Conservation (phyloP, 2,329 filamentous ascomycete species). For the Alternaria sp. region DNA sequence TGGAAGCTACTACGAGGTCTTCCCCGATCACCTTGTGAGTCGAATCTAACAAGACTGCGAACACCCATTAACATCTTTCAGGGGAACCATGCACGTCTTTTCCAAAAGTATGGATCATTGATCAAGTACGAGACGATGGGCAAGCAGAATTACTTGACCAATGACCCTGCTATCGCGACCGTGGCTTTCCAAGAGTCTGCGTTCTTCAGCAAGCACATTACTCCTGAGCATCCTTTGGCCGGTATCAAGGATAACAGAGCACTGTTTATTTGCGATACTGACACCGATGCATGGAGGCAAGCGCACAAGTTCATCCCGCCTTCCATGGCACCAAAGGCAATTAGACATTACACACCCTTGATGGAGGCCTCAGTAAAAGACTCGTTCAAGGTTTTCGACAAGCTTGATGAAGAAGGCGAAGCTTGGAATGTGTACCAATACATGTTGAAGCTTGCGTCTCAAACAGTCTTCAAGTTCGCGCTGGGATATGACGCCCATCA, state of each 20-base stretch:
- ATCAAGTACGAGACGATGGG: constrained; percentile 23
- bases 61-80: background rate
- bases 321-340: constrained; percentile 19
- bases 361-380: constrained; percentile 21
- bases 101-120: constrained; percentile 20
- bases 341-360: constrained; percentile 22
- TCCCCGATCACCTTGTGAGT: constrained; percentile 25
- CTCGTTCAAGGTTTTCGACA: constrained; percentile 25
- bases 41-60: background rate
- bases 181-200: constrained; percentile 20
- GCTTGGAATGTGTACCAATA: constrained; percentile 26
- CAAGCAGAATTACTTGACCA: constrained; percentile 16
- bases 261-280: constrained; percentile 20
- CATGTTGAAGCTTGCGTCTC: constrained; percentile 24
- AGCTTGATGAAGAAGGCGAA: constrained; percentile 23
- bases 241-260: constrained; percentile 22
- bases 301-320: constrained; percentile 26
- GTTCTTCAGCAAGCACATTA: constrained; percentile 24
- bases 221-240: constrained; percentile 13
- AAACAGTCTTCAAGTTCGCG: constrained; percentile 19
- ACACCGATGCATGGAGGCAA: constrained; percentile 17
- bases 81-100: constrained; percentile 24
- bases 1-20: constrained; percentile 25
- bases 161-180: constrained; percentile 21
- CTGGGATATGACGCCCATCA: constrained; percentile 20